Percentiles rank a stretch among this genome's conserved stretches.
phyloP scores from a whole-genome alignment of 2,329 filamentous ascomycete species.

The Phaeosphaeriaceae sp. region DNA sequence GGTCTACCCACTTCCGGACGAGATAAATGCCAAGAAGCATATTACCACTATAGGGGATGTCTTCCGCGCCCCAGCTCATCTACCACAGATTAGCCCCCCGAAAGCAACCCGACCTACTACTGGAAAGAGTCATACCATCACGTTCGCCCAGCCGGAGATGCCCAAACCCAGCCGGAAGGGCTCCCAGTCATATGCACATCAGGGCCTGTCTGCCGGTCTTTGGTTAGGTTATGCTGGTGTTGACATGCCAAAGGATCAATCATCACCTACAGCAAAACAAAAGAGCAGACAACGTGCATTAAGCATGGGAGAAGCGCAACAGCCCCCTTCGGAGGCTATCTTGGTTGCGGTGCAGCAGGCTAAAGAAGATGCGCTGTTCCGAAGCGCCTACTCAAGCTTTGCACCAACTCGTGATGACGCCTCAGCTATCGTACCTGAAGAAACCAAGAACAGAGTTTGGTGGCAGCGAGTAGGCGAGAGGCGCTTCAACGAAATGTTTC shows the following conservation, averaged over 20 bases:
- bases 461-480: slow-evolving; percentile 75
- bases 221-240: slow-evolving; percentile 65
- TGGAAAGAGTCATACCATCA: slow-evolving; percentile 61
- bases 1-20: slow-evolving; percentile 61
- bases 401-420: slow-evolving; percentile 78
- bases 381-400: slow-evolving; percentile 80
- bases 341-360: slow-evolving; percentile 58
- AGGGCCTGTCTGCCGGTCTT: slow-evolving; percentile 69
- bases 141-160: slow-evolving; percentile 61
- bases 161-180: slow-evolving; percentile 50
- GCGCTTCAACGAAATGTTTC: slow-evolving; percentile 69
- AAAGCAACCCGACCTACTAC: slow-evolving; percentile 73
- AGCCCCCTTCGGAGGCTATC: slow-evolving; percentile 51
- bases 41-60: slow-evolving; percentile 73
- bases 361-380: slow-evolving; percentile 76
- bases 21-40: slow-evolving; percentile 53
- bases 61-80: slow-evolving; percentile 70
- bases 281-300: slow-evolving; percentile 76
- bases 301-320: slow-evolving; percentile 68
- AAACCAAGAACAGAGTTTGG: slow-evolving; percentile 72
- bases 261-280: slow-evolving; percentile 68
- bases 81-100: slow-evolving; percentile 72
- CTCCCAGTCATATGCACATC: slow-evolving; percentile 67
- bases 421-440: slow-evolving; percentile 71
- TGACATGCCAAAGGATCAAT: slow-evolving; percentile 50